phyloP scores from a whole-genome alignment of 495 filamentous ascomycete genomes.

The Lasiosphaeria ovina region DNA sequence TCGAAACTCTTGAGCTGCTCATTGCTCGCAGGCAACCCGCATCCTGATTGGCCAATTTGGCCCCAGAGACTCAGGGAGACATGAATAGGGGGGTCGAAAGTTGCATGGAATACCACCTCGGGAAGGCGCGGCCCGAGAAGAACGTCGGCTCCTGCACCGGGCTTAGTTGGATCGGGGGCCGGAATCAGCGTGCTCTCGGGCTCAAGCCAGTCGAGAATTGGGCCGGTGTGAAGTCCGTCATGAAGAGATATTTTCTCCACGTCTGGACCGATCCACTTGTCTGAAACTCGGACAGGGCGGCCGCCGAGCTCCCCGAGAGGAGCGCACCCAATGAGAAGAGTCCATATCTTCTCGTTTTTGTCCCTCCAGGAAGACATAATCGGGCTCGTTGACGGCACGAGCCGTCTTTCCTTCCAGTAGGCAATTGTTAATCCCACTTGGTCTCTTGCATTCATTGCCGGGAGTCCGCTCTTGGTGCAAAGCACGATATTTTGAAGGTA shows the following conservation, averaged over 20 bases:
- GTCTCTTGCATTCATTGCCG: constrained; percentile 70
- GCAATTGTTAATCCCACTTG: constrained; percentile 76
- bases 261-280: constrained; percentile 62
- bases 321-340: constrained; percentile 62
- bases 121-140: constrained; percentile 53
- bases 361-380: constrained; percentile 24
- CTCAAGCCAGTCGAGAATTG: constrained; percentile 66
- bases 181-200: constrained; percentile 50
- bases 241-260: constrained; percentile 51
- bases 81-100: constrained; percentile 78
- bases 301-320: constrained; percentile 50
- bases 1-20: constrained; percentile 63
- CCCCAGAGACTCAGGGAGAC: constrained; percentile 66
- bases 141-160: constrained; percentile 23
- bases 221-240: constrained; percentile 40
- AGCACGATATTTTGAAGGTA: constrained; percentile 54
- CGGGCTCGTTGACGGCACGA: constrained; percentile 39
- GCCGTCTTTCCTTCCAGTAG: constrained; percentile 75
- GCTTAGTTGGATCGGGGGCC: constrained; percentile 36
- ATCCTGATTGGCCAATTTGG: constrained; percentile 65
- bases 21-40: constrained; percentile 50
- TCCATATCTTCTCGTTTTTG: constrained; percentile 50
- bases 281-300: constrained; percentile 59
- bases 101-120: constrained; percentile 78
- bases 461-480: constrained; percentile 69